These are phyloP conservation scores for Dioscorea alata DNA, from an alignment of 106 monocot species.

Conservation along the genomic window DNA sequence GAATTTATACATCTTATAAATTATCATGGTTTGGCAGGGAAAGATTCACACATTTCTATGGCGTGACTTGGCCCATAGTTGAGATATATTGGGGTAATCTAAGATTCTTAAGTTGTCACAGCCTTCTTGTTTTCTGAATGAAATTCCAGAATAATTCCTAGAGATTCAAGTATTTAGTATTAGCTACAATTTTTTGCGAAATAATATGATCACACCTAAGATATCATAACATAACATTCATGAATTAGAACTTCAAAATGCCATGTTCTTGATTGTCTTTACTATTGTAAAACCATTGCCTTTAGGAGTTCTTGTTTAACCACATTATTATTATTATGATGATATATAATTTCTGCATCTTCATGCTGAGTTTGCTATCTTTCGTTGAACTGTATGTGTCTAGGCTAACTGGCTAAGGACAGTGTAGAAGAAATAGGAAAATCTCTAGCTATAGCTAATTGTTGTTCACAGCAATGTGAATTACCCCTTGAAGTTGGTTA, in stretches of 20 bases:
- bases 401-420: slow-evolving; percentile 49
- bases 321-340: too few species aligned
- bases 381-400: neutral
- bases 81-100: too few species aligned
- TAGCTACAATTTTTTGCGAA: neutral
- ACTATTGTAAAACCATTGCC: too few species aligned
- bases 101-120: slow-evolving; percentile 49
- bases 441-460: slow-evolving; percentile 4
- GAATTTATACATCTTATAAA: slow-evolving; percentile 70
- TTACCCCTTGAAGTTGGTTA: neutral
- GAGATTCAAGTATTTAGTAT: slow-evolving; percentile 47
- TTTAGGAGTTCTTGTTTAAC: too few species aligned
- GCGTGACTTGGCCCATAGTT: too few species aligned
- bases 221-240: too few species aligned
- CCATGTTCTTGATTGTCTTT: too few species aligned
- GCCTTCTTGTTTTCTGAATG: slow-evolving; percentile 87
- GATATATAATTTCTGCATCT: too few species aligned
- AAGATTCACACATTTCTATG: too few species aligned
- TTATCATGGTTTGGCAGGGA: slow-evolving; percentile 76
- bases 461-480: slow-evolving; percentile 14
- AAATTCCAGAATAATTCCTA: slow-evolving; percentile 73
- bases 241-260: too few species aligned
- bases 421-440: slow-evolving; percentile 4
- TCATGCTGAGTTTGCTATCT: neutral
- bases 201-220: too few species aligned